Evolutionary conservation across 2,329 filamentous ascomycete species (phyloP).

Genomic region (Venturia asperata): DNA sequence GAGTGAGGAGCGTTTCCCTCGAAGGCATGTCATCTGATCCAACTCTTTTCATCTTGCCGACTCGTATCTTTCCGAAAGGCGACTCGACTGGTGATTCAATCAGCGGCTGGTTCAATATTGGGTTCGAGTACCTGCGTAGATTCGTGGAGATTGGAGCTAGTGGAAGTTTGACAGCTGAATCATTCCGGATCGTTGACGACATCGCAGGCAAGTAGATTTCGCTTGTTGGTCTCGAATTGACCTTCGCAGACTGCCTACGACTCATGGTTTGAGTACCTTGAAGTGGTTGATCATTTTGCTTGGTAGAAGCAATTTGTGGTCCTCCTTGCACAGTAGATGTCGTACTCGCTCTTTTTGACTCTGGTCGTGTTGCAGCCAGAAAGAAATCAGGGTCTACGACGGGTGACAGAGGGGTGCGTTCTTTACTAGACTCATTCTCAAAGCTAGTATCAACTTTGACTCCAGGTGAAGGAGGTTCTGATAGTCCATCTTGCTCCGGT

Average conservation of each 20-base stretch:
- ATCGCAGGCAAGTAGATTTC: background rate
- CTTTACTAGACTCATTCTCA: constrained; percentile 42
- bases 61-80: background rate
- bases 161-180: background rate
- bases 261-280: background rate
- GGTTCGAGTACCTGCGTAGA: background rate
- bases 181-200: constrained; percentile 4
- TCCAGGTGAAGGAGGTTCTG: constrained; percentile 40
- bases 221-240: background rate
- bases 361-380: background rate
- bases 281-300: background rate
- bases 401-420: constrained; percentile 3
- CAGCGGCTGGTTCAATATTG: background rate
- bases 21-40: constrained; percentile 5
- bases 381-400: background rate
- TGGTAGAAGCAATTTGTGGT: background rate
- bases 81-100: background rate
- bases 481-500: constrained; percentile 58
- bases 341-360: constrained; percentile 11
- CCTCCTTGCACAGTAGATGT: background rate
- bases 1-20: background rate
- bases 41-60: constrained; percentile 15
- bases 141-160: background rate
- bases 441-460: constrained; percentile 32
- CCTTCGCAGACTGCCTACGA: constrained; percentile 8